Base-by-base conservation (phyloP, 148 eudicot genomes). In the Chenopodium berlandieri region DNA sequence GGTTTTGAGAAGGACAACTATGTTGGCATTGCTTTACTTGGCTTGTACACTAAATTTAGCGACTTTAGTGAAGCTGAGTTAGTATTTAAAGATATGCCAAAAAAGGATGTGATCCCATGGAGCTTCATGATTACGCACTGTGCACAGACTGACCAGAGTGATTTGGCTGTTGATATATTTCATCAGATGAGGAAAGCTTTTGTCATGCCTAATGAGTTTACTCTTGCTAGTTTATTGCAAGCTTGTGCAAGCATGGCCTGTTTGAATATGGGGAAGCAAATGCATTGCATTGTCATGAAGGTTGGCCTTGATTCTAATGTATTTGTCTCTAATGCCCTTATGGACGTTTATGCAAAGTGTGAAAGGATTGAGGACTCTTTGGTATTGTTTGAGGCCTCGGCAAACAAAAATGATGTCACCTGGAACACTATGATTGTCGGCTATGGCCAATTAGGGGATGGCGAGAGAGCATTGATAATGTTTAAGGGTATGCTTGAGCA, bases 371-470 rank as follows among this genome's bases (percentile, higher is more conserved):
- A 90, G 76, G 84, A 86, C 37, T 90, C 98, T 0, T 71, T 79
- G 78, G 70, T 87, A 17, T 84, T 95, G 50, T 95, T 95, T 84
- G 64, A 85, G 81, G 91, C 85, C 67, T 88, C 89, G 1, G 68
- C 13, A 64, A 84, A 90, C 80, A 91, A 78, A 80, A 93, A 86
- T 82, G 95, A 88, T 60, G 96, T 93, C 80, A 88, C 93, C 20
- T 95, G 98, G 97, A 95, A 95, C 79, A 95, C 97, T 23, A 52
- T 93, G 74, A 93, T 95, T 79, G 98, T 95, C 78, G 94, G 92
- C 66, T 87, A 88, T 85, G 93, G 87, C 23, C 93, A 90, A 78
- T 73, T 79, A 56, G 96, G 96, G 70, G 90, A 93, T 27, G 86
- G 87, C 2, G 90, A 91, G 83, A 87, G 83, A 73, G 97, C 98